Evolutionary conservation across 1,139 yeast species (phyloP).

Genomic region (Saccharomyces hybrid): DNA sequence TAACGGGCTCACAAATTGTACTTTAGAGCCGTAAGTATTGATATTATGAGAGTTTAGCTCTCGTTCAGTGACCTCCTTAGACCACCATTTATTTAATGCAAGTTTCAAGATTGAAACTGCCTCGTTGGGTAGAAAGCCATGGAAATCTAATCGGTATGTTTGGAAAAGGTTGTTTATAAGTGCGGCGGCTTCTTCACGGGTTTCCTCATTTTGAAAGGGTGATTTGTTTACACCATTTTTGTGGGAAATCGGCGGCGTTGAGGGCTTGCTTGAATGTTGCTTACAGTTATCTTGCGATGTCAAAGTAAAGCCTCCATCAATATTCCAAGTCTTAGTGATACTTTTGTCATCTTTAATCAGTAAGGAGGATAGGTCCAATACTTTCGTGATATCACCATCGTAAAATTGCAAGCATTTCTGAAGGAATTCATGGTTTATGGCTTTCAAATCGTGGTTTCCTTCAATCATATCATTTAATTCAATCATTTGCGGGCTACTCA

Average conservation of each 20-base stretch:
- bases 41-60: constrained; percentile 36
- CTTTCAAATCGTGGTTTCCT: constrained; percentile 14
- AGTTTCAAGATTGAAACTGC: constrained; percentile 37
- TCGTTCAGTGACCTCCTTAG: constrained; percentile 38
- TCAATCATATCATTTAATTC: constrained; percentile 14
- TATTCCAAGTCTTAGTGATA: not conserved
- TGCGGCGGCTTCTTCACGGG: constrained; percentile 8
- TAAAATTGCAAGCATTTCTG: constrained; percentile 36
- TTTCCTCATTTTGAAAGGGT: constrained; percentile 9
- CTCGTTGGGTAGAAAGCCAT: constrained; percentile 39
- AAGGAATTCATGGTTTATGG: constrained; percentile 32
- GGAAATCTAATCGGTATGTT: constrained; percentile 42
- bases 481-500: constrained; percentile 10
- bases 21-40: constrained; percentile 21
- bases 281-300: not conserved
- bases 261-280: not conserved
- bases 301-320: not conserved
- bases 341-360: not conserved
- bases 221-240: not conserved
- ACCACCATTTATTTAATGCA: constrained; percentile 49
- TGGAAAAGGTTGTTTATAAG: constrained; percentile 15
- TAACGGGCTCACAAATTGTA: constrained; percentile 35
- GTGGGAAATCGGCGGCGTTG: not conserved
- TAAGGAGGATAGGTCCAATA: not conserved
- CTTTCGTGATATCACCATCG: constrained; percentile 33